Evolutionary conservation across 2,329 filamentous ascomycete species (phyloP).

Genomic region (Verticillium klebahnii): DNA sequence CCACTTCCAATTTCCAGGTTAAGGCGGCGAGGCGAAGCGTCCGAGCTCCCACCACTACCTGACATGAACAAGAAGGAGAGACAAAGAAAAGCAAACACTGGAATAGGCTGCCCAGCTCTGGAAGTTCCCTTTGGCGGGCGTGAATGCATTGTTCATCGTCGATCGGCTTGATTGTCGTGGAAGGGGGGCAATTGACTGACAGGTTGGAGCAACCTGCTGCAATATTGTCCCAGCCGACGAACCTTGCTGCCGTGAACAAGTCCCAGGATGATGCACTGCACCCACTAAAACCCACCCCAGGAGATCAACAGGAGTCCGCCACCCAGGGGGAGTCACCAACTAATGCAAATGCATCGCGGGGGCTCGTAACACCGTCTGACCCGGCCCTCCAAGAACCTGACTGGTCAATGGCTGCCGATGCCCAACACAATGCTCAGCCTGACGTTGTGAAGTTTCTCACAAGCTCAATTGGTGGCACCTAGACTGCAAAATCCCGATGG

Average conservation of each 20-base stretch:
- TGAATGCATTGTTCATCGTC: neutral
- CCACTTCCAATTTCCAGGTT: neutral
- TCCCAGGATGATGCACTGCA: neutral
- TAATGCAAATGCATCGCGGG: neutral
- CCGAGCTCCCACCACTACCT: slow-evolving; percentile 7
- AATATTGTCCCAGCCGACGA: neutral
- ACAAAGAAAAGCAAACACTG: slow-evolving; percentile 10
- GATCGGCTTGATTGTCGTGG: neutral
- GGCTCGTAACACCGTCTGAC: neutral
- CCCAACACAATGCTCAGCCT: slow-evolving; percentile 1
- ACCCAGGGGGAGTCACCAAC: neutral
- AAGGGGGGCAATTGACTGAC: neutral
- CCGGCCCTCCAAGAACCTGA: neutral
- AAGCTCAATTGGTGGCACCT: neutral
- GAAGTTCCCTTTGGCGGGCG: neutral
- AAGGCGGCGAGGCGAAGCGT: slow-evolving; percentile 5
- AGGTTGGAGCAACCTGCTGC: neutral
- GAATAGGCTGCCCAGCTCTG: neutral
- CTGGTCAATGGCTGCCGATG: neutral
- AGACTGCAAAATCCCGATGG: neutral
- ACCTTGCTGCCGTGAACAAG: neutral
- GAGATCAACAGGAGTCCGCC: neutral
- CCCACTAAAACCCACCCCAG: neutral
- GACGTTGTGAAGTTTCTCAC: neutral
- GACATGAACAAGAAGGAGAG: slow-evolving; percentile 9